Evolutionary conservation across 2,329 filamentous ascomycete genomes (phyloP).

Genomic region (Stromatinia cepivora): DNA sequence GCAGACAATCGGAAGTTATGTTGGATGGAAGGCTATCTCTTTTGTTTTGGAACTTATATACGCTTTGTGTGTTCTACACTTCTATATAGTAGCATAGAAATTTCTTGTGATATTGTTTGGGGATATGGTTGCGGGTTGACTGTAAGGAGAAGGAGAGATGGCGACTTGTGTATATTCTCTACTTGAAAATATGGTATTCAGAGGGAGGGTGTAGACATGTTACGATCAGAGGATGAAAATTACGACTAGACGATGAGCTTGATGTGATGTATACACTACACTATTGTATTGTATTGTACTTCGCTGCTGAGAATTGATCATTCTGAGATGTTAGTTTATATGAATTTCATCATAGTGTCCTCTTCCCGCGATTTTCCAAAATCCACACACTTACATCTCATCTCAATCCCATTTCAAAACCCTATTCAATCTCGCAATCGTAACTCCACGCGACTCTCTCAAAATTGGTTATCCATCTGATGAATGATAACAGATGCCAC

Average conservation of each 20-base stretch:
- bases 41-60: neutral
- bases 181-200: neutral
- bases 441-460: too few species aligned
- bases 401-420: neutral
- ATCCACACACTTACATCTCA: neutral
- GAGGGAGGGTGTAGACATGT: neutral
- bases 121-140: neutral
- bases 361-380: too few species aligned
- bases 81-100: neutral
- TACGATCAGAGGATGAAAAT: neutral
- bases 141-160: neutral
- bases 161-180: neutral
- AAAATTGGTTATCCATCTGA: neutral
- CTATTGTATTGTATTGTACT: neutral
- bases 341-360: fast-evolving
- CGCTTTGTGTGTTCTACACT: neutral
- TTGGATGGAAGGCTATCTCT: neutral
- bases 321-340: neutral
- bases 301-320: neutral
- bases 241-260: neutral
- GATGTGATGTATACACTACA: neutral
- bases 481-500: too few species aligned
- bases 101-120: neutral
- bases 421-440: too few species aligned
- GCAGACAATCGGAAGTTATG: neutral